These are phyloP conservation scores for Paecilomyces variotii DNA, from an alignment of 2,329 filamentous ascomycete species.

Conservation along the genomic window DNA sequence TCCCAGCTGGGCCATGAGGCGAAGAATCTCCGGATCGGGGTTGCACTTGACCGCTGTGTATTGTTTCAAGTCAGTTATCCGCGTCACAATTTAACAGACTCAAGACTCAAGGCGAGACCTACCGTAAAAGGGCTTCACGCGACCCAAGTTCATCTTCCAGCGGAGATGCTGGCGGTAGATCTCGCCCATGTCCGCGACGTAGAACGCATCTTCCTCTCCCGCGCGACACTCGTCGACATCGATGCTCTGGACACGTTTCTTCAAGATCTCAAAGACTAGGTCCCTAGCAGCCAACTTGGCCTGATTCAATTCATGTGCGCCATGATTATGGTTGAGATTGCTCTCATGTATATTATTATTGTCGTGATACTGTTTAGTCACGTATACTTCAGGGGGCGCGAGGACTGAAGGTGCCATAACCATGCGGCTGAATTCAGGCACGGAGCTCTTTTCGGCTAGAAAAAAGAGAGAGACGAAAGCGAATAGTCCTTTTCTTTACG, in stretches of 20 bases:
- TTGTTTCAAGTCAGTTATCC: slow-evolving; percentile 4
- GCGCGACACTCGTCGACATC: slow-evolving; percentile 81
- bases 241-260: slow-evolving; percentile 73
- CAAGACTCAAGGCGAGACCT: slow-evolving; percentile 27
- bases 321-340: slow-evolving; percentile 33
- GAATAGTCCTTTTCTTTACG: slow-evolving; percentile 7
- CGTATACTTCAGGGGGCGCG: slow-evolving; percentile 42
- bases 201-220: slow-evolving; percentile 96
- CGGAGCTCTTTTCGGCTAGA: slow-evolving; percentile 14
- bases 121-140: slow-evolving; percentile 96
- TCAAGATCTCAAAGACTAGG: slow-evolving; percentile 78
- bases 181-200: slow-evolving; percentile 94
- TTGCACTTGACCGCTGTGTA: slow-evolving; percentile 90
- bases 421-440: slow-evolving; percentile 37
- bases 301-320: slow-evolving; percentile 35
- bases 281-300: slow-evolving; percentile 56
- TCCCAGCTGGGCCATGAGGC: slow-evolving; percentile 77
- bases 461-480: slow-evolving; percentile 7
- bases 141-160: slow-evolving; percentile 90
- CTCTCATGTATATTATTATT: slow-evolving; percentile 22
- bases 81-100: neutral
- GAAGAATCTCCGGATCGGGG: slow-evolving; percentile 81
- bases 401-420: slow-evolving; percentile 66
- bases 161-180: slow-evolving; percentile 97
- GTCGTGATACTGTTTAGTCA: slow-evolving; percentile 20